Evolutionary conservation across 225 moss, liverwort and hornwort genomes (phyloP).

Genomic region (Marchantia polymorpha): DNA sequence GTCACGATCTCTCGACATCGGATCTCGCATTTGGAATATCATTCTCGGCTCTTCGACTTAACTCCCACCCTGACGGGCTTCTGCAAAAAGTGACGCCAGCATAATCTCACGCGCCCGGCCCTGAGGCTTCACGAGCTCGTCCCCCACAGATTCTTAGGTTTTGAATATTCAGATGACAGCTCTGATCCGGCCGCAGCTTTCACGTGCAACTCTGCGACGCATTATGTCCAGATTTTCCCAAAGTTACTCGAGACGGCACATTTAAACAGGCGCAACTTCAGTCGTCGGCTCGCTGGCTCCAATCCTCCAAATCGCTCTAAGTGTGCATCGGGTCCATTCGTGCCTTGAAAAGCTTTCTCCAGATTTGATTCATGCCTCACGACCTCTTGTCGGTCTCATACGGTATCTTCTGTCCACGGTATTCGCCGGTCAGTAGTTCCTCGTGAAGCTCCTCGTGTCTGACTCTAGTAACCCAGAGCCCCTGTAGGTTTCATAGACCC

Average conservation of each 20-base stretch:
- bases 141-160: not conserved
- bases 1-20: not conserved
- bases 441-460: not conserved
- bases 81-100: not conserved
- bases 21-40: not conserved
- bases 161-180: not conserved
- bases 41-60: not conserved
- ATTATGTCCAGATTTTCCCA: not conserved
- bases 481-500: not conserved
- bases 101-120: not conserved
- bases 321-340: not conserved
- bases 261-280: not conserved
- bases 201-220: not conserved
- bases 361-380: not conserved
- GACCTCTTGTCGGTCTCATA: not conserved
- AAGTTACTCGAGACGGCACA: not conserved
- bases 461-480: not conserved
- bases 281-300: not conserved
- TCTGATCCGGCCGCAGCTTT: not conserved
- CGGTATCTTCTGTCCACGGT: not conserved
- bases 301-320: not conserved
- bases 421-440: not conserved
- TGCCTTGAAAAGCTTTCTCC: not conserved
- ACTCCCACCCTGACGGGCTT: not conserved
- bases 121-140: not conserved